These are phyloP conservation scores for Eimeria tenella DNA, from an alignment of 169 alveolate species.

Conservation along the genomic window DNA sequence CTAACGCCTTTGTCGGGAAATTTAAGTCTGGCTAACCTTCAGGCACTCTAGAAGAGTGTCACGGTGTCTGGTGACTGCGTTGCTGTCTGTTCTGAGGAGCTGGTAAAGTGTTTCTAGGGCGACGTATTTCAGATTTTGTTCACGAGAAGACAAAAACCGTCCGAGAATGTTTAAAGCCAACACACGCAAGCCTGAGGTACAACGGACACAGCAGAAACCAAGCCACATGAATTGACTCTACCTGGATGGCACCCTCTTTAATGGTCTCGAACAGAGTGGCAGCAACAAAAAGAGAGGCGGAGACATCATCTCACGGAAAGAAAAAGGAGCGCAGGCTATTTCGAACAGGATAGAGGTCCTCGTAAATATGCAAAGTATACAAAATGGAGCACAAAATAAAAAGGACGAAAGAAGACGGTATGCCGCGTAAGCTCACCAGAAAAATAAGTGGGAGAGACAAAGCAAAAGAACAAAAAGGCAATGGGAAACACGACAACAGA, in stretches of 20 bases:
- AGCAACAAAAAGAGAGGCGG: not conserved
- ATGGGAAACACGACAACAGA: too few relatives aligned
- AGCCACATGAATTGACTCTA: too few relatives aligned
- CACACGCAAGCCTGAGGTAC: slow-evolving; percentile 89
- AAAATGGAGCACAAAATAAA: not conserved
- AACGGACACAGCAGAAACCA: too few relatives aligned
- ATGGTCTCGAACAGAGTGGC: too few relatives aligned
- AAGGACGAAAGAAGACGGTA: not conserved
- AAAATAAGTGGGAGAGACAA: not conserved
- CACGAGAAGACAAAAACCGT: slow-evolving; percentile 95
- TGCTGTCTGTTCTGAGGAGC: slow-evolving; percentile 93
- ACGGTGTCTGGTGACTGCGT: slow-evolving; percentile 93
- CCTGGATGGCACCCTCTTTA: too few relatives aligned
- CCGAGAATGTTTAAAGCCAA: slow-evolving; percentile 96
- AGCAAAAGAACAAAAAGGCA: too few relatives aligned
- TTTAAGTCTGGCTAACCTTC: slow-evolving; percentile 51
- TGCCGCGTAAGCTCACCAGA: not conserved
- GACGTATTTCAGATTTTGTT: slow-evolving; percentile 93
- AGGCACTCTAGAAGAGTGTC: slow-evolving; percentile 90
- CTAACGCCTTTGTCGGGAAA: not conserved
- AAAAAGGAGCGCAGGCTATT: not conserved
- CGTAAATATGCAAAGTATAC: not conserved
- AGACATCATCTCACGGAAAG: not conserved
- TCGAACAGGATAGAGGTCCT: not conserved
- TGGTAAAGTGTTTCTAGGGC: slow-evolving; percentile 93